A percentile compares a stretch with the other conserved stretches of the same genome.
Conservation (phyloP, 2,329 filamentous ascomycete species). For the Helotiales sp. region DNA sequence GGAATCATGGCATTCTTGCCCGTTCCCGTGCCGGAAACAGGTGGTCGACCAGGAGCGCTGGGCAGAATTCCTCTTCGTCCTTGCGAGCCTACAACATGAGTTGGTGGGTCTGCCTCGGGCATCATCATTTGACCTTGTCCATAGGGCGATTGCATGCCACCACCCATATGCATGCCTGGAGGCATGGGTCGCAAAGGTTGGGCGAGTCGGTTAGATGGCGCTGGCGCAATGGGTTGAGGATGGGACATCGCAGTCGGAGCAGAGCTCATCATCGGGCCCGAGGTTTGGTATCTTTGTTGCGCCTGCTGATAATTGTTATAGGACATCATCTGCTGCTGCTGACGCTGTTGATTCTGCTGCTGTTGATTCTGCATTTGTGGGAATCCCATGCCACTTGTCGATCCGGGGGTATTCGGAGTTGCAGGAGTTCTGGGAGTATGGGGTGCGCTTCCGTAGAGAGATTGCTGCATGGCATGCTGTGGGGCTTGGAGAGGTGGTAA, state of each 20-base stretch:
- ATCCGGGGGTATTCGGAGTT: conserved; percentile 62
- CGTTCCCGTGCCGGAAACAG: conserved; percentile 68
- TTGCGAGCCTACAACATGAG: conserved; percentile 93
- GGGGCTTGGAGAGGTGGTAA: conserved; percentile 53
- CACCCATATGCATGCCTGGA: conserved; percentile 55
- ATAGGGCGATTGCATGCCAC: conserved; percentile 59
- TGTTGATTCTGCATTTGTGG: conserved; percentile 46
- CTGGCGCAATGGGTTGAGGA: conserved; percentile 75
- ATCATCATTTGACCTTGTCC: conserved; percentile 57
- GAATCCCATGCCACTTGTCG: conserved; percentile 52
- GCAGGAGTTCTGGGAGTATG: conserved; percentile 63
- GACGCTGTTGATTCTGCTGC: conserved; percentile 22
- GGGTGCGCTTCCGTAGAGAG: conserved; percentile 49
- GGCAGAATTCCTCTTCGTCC: conserved; percentile 88
- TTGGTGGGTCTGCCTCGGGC: conserved; percentile 65
- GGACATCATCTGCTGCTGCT: conserved; percentile 33
- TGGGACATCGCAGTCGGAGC: conserved; percentile 66
- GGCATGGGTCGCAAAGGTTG: conserved; percentile 69
- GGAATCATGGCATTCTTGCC: conserved; percentile 83
- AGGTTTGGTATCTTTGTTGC: conserved; percentile 49
- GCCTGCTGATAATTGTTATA: conserved; percentile 29
- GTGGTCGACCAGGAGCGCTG: conserved; percentile 82
- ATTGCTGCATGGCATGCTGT: conserved; percentile 51
- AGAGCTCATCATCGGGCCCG: conserved; percentile 65
- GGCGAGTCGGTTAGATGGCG: conserved; percentile 58